Evolutionary conservation across 2,329 filamentous ascomycete genomes (phyloP).

Genomic region (Aspergillus chevalieri): DNA sequence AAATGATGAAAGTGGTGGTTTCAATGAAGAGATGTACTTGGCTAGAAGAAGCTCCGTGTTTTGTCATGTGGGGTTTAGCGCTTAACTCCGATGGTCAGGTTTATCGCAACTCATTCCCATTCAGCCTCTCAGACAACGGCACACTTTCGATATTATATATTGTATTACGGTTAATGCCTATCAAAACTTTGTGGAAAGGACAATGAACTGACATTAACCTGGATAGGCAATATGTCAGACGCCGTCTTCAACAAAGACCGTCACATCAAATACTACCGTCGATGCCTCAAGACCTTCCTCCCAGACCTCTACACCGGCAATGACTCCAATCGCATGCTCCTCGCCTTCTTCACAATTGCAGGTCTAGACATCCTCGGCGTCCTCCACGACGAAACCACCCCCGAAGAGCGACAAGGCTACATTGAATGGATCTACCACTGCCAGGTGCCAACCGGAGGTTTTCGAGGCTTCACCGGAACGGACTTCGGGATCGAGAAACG

Average conservation of each 20-base stretch:
- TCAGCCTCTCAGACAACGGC: not conserved
- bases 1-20: not conserved
- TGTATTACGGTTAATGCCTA: not conserved
- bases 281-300: constrained; percentile 75
- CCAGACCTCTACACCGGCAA: constrained; percentile 78
- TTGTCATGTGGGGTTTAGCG: not conserved
- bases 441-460: constrained; percentile 80
- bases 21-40: no score
- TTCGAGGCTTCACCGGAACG: constrained; percentile 75
- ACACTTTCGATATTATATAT: not conserved
- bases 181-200: constrained; percentile 15
- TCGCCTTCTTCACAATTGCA: constrained; percentile 83
- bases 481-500: constrained; percentile 44
- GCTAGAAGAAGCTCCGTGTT: not conserved
- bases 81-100: constrained; percentile 1
- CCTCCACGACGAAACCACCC: constrained; percentile 50
- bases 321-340: constrained; percentile 83
- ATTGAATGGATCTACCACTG: constrained; percentile 76
- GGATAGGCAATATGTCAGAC: constrained; percentile 3
- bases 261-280: constrained; percentile 88
- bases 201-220: not conserved
- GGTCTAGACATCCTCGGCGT: constrained; percentile 73
- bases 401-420: constrained; percentile 51
- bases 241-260: constrained; percentile 44
- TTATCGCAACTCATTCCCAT: not conserved